A percentile compares a stretch with the other conserved stretches of the same genome.
These are phyloP conservation scores for Hordeum pubiflorum DNA, from an alignment of 202 grass and related monocot genomes.

Conservation along the genomic window DNA sequence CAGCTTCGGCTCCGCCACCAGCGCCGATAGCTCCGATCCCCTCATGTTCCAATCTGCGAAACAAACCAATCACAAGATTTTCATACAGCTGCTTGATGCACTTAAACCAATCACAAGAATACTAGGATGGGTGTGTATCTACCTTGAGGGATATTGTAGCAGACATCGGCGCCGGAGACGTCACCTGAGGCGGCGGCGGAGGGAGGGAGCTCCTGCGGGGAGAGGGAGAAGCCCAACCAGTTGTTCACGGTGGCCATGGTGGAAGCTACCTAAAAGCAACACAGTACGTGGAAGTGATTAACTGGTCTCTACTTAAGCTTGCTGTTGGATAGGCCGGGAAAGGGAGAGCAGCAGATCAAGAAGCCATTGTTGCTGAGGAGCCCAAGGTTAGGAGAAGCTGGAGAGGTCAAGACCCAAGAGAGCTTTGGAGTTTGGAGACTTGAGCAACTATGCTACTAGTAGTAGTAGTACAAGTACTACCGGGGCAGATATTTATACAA, in stretches of 20 bases:
- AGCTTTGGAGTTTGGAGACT: slow-evolving; percentile 34
- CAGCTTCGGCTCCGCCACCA: slow-evolving; percentile 76
- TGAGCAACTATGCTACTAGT: slow-evolving; percentile 28
- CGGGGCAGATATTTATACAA: slow-evolving; percentile 48
- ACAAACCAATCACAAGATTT: background rate
- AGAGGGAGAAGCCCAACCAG: slow-evolving; percentile 96
- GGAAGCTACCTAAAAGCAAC: background rate
- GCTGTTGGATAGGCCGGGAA: background rate
- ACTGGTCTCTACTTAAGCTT: slow-evolving; percentile 1
- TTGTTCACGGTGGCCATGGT: slow-evolving; percentile 86
- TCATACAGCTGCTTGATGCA: background rate
- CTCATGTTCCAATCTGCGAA: slow-evolving; percentile 81
- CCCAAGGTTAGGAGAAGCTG: slow-evolving; percentile 11
- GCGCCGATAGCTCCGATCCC: slow-evolving; percentile 79
- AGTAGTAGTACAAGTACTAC: background rate
- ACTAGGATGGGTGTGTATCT: background rate
- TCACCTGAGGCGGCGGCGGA: slow-evolving; percentile 26
- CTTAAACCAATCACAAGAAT: background rate
- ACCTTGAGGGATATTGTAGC: slow-evolving; percentile 60
- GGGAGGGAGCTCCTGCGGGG: slow-evolving; percentile 62
- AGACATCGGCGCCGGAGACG: slow-evolving; percentile 35
- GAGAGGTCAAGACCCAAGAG: slow-evolving; percentile 27
- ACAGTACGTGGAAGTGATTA: slow-evolving; percentile 7
- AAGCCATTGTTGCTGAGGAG: slow-evolving; percentile 19
- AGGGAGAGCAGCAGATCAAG: slow-evolving; percentile 24